Percentiles rank a stretch among this genome's conserved stretches.
phyloP scores from a whole-genome alignment of 345 rosid species.

The Clausena lansium region DNA sequence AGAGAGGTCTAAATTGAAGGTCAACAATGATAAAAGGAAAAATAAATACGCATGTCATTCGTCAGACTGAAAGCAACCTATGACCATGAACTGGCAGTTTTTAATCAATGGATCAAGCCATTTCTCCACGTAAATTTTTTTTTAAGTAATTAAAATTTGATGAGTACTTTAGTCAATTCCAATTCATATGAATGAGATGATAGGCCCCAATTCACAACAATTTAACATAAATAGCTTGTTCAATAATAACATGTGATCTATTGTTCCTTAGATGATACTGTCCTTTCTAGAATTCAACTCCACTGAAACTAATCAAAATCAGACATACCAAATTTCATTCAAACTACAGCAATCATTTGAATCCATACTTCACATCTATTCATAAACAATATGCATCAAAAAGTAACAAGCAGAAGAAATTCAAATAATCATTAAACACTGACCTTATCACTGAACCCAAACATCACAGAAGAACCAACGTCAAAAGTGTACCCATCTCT shows the following conservation, averaged over 20 bases:
- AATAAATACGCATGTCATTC: background rate
- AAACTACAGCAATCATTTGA: background rate
- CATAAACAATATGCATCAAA: background rate
- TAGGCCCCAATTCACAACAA: background rate
- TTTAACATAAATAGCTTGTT: background rate
- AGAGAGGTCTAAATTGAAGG: background rate
- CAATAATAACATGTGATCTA: background rate
- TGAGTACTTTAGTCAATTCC: background rate
- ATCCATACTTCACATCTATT: background rate
- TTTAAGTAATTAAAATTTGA: background rate
- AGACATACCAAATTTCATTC: background rate
- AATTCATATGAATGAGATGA: background rate
- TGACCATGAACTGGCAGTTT: background rate
- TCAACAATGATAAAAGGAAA: background rate
- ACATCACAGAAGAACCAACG: constrained; percentile 97
- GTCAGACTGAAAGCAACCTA: background rate
- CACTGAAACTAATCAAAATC: background rate
- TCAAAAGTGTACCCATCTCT: constrained; percentile 91
- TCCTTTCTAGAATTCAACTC: background rate
- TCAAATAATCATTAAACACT: constrained; percentile 11
- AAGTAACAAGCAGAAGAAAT: constrained; percentile 1
- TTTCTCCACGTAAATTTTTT: too few species aligned
- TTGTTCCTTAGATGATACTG: background rate
- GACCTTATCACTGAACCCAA: constrained; percentile 92
- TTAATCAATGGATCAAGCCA: background rate